Percentiles rank a stretch among this genome's conserved stretches.
phyloP scores from a whole-genome alignment of 116 monocot genomes.

The Dioscorea cayenensis region DNA sequence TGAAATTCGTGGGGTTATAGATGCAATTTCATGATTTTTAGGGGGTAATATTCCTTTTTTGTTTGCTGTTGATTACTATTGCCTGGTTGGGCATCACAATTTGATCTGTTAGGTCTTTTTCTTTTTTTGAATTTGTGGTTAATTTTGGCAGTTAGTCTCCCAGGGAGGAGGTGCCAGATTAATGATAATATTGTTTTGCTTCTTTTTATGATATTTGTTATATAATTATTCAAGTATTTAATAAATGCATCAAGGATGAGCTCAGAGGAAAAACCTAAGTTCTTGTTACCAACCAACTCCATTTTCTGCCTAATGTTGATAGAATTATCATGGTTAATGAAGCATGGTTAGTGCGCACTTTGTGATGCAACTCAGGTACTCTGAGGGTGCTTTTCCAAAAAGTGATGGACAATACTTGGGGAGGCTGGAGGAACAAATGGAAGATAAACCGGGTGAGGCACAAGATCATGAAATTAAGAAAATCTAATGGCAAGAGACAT shows the following conservation, averaged over 20 bases:
- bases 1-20: too few species aligned
- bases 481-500: conserved; percentile 34
- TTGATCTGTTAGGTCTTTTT: neutral
- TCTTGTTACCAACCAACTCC: conserved; percentile 95
- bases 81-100: too few species aligned
- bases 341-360: conserved; percentile 78
- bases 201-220: neutral
- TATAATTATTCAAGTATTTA: conserved; percentile 67
- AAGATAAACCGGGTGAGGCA: conserved; percentile 39
- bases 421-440: conserved; percentile 85
- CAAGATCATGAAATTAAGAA: conserved; percentile 9
- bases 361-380: conserved; percentile 70
- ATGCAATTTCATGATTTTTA: too few species aligned
- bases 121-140: neutral
- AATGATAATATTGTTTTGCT: neutral
- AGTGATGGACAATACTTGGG: conserved; percentile 99
- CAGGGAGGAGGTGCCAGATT: neutral
- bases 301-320: conserved; percentile 93
- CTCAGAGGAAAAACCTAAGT: conserved; percentile 85
- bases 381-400: conserved; percentile 81
- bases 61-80: too few species aligned
- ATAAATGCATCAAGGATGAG: conserved; percentile 91
- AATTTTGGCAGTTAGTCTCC: neutral
- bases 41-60: too few species aligned
- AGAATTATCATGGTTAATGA: conserved; percentile 85